phyloP scores from a whole-genome alignment of 805 yeast species.

The Kuraishia hungarica region DNA sequence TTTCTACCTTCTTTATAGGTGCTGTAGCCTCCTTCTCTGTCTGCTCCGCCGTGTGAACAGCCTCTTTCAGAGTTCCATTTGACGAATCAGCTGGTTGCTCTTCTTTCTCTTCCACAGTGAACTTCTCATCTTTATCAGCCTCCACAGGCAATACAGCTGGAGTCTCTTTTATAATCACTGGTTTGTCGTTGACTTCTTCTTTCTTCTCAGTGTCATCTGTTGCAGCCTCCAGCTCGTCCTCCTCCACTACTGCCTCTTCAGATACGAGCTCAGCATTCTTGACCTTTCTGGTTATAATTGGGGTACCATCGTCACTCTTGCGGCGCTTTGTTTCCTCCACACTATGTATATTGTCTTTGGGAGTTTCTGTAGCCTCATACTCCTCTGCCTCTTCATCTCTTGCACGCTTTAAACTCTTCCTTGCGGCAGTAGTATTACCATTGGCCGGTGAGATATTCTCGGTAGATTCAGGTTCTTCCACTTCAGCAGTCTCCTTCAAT shows the following conservation, averaged over 20 bases:
- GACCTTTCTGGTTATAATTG: not conserved
- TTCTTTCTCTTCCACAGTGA: not conserved
- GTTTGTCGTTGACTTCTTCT: not conserved
- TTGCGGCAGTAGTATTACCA: not conserved
- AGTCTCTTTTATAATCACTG: not conserved
- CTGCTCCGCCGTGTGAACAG: not conserved
- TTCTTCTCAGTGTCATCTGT: not conserved
- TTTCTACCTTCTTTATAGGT: slow-evolving; percentile 3
- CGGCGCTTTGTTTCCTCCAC: slow-evolving; percentile 15
- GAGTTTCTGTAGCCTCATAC: slow-evolving; percentile 10
- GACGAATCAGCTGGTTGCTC: not conserved
- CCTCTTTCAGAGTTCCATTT: slow-evolving; percentile 1
- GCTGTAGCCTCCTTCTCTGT: not conserved
- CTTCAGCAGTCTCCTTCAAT: not conserved
- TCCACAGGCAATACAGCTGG: not conserved
- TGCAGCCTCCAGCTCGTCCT: slow-evolving; percentile 3
- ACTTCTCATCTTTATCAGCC: not conserved
- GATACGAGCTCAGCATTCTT: not conserved
- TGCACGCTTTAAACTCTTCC: slow-evolving; percentile 3
- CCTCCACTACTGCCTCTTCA: slow-evolving; percentile 9
- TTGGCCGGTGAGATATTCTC: not conserved
- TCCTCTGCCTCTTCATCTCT: slow-evolving; percentile 5
- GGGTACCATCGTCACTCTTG: slow-evolving; percentile 1
- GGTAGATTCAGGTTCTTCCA: too few relatives aligned
- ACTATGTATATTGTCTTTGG: slow-evolving; percentile 13